Percentiles rank a stretch among this genome's conserved stretches.
These are phyloP conservation scores for Tolypocladium amazonense DNA, from an alignment of 2,329 filamentous ascomycete genomes.

Conservation along the genomic window DNA sequence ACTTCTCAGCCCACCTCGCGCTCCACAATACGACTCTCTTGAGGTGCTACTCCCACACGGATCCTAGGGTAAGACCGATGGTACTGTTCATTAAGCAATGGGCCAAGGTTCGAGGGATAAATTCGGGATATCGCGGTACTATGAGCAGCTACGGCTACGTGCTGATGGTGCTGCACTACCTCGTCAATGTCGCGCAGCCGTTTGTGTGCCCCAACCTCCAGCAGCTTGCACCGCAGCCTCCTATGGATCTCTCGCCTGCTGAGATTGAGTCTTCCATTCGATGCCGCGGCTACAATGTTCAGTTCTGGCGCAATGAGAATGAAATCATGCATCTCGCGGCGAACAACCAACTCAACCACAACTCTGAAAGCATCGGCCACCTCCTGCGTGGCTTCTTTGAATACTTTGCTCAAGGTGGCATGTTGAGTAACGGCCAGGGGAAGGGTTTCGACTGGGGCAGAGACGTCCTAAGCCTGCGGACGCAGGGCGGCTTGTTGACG, in stretches of 20 bases:
- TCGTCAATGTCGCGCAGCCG: conserved; percentile 71
- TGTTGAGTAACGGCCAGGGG: conserved; percentile 36
- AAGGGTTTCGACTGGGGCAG: conserved; percentile 70
- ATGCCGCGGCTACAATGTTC: conserved; percentile 58
- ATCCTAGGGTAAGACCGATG: conserved; percentile 65
- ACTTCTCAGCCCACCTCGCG: conserved; percentile 76
- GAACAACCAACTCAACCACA: conserved; percentile 51
- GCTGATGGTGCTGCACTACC: conserved; percentile 83
- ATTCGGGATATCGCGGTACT: conserved; percentile 76
- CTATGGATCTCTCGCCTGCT: conserved; percentile 15
- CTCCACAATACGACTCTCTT: conserved; percentile 77
- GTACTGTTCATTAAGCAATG: conserved; percentile 84
- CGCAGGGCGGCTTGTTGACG: conserved; percentile 54
- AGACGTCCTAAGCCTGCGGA: conserved; percentile 70
- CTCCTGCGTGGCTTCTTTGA: conserved; percentile 79
- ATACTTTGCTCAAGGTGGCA: conserved; percentile 60
- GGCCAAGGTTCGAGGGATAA: conserved; percentile 78
- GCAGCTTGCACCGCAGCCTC: conserved; percentile 34
- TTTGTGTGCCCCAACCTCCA: conserved; percentile 82
- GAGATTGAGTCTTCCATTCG: conserved; percentile 12
- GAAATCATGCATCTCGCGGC: conserved; percentile 54
- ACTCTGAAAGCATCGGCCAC: conserved; percentile 57
- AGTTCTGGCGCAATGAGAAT: conserved; percentile 67
- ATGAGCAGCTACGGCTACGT: conserved; percentile 87
- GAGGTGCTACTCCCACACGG: conserved; percentile 71